Evolutionary conservation across 257 asterid species (phyloP).

Genomic region (Agastache rugosa): DNA sequence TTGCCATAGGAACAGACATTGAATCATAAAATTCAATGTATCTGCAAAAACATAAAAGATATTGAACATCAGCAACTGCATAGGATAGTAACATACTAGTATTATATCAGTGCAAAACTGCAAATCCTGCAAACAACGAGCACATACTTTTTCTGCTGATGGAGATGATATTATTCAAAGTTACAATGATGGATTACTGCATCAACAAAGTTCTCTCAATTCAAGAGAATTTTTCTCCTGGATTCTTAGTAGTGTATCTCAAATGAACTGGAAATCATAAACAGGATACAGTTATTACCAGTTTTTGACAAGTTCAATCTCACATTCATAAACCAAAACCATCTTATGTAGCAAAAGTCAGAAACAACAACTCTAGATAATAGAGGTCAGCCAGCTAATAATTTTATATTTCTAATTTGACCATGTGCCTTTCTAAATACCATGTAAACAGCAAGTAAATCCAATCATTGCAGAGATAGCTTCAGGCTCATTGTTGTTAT

Average conservation of each 20-base stretch:
- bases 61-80: constrained; percentile 15
- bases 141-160: constrained; percentile 1
- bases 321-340: constrained; percentile 14
- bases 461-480: constrained; percentile 5
- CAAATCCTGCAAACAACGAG: constrained; percentile 14
- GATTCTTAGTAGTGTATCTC: background rate
- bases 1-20: constrained; percentile 82
- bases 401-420: background rate
- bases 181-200: constrained; percentile 11
- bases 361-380: background rate
- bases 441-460: constrained; percentile 14
- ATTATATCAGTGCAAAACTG: background rate
- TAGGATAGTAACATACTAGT: background rate
- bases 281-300: background rate
- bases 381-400: constrained; percentile 15
- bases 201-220: constrained; percentile 14
- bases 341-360: constrained; percentile 4
- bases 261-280: constrained; percentile 9
- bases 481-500: background rate
- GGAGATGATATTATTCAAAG: constrained; percentile 17
- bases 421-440: background rate
- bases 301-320: constrained; percentile 14
- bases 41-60: constrained; percentile 44
- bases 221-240: constrained; percentile 11
- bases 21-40: constrained; percentile 69